phyloP scores from a whole-genome alignment of 306 rosid genomes.

The Dicorynia guianensis region DNA sequence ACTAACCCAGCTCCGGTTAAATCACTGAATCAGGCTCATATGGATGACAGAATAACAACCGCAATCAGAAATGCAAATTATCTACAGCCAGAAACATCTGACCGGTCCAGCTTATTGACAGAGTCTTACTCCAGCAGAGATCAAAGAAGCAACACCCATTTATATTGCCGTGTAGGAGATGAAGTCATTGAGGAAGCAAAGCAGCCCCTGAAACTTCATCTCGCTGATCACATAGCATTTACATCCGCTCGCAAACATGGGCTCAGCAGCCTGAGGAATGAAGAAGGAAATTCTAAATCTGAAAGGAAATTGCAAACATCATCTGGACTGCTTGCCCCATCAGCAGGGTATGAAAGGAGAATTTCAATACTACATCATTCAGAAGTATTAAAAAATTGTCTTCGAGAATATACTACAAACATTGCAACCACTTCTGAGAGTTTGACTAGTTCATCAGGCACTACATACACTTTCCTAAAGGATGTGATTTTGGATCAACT shows the following conservation, averaged over 20 bases:
- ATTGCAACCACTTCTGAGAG: constrained; percentile 64
- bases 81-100: constrained; percentile 37
- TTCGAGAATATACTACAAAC: constrained; percentile 62
- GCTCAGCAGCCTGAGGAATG: constrained; percentile 40
- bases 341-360: constrained; percentile 48
- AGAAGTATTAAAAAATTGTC: constrained; percentile 58
- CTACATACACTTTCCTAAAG: constrained; percentile 58
- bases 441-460: constrained; percentile 59
- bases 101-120: constrained; percentile 47
- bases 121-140: constrained; percentile 32
- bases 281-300: constrained; percentile 45
- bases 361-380: constrained; percentile 54
- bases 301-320: constrained; percentile 42
- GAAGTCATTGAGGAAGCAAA: constrained; percentile 44
- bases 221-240: constrained; percentile 47
- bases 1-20: constrained; percentile 20
- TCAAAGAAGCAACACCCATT: constrained; percentile 38
- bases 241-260: constrained; percentile 44
- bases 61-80: constrained; percentile 44
- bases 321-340: constrained; percentile 37
- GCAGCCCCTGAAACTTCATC: constrained; percentile 49
- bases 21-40: constrained; percentile 43
- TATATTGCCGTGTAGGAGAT: constrained; percentile 48
- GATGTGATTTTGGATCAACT: constrained; percentile 79
- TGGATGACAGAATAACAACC: constrained; percentile 37